Conservation (phyloP, 495 filamentous ascomycete genomes). For the Hypoxylon rickii region DNA sequence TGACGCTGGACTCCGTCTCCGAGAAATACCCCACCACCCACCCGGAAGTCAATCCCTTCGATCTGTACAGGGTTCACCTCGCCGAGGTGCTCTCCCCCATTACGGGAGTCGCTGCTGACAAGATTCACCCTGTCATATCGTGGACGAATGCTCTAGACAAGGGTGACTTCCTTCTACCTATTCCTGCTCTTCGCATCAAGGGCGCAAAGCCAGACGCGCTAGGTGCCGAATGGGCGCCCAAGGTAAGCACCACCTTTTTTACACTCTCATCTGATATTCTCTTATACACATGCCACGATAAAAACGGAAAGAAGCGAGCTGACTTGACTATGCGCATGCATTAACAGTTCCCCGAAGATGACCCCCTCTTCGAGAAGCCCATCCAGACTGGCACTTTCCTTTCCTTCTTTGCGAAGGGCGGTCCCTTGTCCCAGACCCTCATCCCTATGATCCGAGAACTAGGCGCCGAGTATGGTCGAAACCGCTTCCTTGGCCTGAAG, state of each 20-base stretch:
- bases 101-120: constrained; percentile 69
- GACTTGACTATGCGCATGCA: neutral
- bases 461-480: constrained; percentile 67
- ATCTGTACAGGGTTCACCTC: constrained; percentile 86
- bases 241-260: no score
- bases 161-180: constrained; percentile 82
- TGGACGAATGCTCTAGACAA: constrained; percentile 88
- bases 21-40: constrained; percentile 58
- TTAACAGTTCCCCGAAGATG: constrained; percentile 71
- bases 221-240: constrained; percentile 69
- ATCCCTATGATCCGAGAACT: constrained; percentile 65
- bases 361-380: constrained; percentile 71
- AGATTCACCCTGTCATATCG: constrained; percentile 76
- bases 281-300: no score
- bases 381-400: constrained; percentile 66
- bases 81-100: constrained; percentile 72
- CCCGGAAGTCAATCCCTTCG: constrained; percentile 79
- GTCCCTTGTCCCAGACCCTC: constrained; percentile 62
- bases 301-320: constrained; percentile 2
- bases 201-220: constrained; percentile 78
- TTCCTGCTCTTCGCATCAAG: constrained; percentile 80
- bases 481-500: constrained; percentile 66
- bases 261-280: no score
- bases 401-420: constrained; percentile 77
- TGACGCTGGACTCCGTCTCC: constrained; percentile 44